Base-by-base conservation (phyloP, 345 rosid species). In the Euphorbia pulcherrima region DNA sequence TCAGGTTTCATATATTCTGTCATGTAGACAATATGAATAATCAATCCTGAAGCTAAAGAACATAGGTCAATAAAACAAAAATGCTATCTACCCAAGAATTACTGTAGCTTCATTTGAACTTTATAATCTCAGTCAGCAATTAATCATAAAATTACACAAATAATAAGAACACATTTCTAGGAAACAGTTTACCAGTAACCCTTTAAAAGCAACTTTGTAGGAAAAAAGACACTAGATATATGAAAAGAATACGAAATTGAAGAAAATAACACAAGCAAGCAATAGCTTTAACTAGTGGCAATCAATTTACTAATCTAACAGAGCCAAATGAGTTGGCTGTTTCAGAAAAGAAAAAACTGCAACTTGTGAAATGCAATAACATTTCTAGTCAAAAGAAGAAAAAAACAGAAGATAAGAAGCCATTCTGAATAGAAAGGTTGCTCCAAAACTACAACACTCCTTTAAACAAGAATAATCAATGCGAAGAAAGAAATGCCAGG, bases 1-100 rank as follows among this genome's bases (percentile, higher is more conserved):
- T 93, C 80, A 29, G 98, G 98, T 79, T 88, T 93, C 98, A 90
- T 93, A 75, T 73, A 90, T 70, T 58, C 97, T 93, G 86, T 47
- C 60, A 77, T 59, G 33, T 52, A 65, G 79, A 60, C 21, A 3
- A 53, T 46, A 28, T 58, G 54, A 35, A 39, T 53, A 51, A 60
- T 4, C 46, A 63, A 68, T 30, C 60, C 17, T 9, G 23, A 27
- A 40, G 1, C 52, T 16, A 64, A 59, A 69, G 50, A 26, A 40
- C 27, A 24, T 11, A 52, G 35, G 26, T 33, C 44, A 48, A 37
- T 48, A 5, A 28, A 75, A 64, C 46, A 60, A 53, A 64, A 3
- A 58, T 18, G 33, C 12, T 73, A 60, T 14, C 16, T 63, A 12
- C 67, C 23, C 48, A 14, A 26, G 67, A 56, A 72, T 33, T 26